phyloP scores from a whole-genome alignment of 2,329 filamentous ascomycete species.

The Escovopsis sp. region DNA sequence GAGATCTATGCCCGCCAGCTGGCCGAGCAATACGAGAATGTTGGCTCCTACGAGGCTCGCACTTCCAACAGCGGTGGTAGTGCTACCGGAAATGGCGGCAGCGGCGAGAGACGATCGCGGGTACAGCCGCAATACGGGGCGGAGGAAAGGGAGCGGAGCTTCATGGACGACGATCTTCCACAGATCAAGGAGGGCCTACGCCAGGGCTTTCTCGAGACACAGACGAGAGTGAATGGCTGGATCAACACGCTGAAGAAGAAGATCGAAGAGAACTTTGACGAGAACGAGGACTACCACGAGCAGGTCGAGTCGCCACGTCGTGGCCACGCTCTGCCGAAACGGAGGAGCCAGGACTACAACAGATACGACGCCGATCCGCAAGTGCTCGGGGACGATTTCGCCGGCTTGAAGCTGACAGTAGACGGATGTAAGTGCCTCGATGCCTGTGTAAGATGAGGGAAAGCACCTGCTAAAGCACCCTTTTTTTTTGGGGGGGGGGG shows the following conservation, averaged over 20 bases:
- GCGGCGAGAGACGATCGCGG: conserved; percentile 22
- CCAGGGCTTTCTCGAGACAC: conserved; percentile 90
- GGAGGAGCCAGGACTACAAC: conserved; percentile 74
- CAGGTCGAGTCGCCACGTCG: conserved; percentile 21
- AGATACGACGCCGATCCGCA: conserved; percentile 91
- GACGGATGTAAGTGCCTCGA: conserved; percentile 42
- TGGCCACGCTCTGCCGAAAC: conserved; percentile 45
- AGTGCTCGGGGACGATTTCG: conserved; percentile 81
- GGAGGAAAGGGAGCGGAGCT: conserved; percentile 58
- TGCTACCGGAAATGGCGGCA: conserved; percentile 7
- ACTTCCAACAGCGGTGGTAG: conserved; percentile 30
- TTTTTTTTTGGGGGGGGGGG: background rate
- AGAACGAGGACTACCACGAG: conserved; percentile 38
- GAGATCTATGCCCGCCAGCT: conserved; percentile 86
- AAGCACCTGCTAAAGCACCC: too few species aligned
- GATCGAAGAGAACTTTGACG: conserved; percentile 75
- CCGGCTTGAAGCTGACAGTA: conserved; percentile 46
- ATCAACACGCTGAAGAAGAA: conserved; percentile 84
- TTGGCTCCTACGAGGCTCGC: conserved; percentile 41
- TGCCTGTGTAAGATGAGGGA: background rate
- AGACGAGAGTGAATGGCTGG: conserved; percentile 85
- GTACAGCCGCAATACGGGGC: background rate
- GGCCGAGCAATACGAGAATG: conserved; percentile 72
- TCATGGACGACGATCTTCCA: conserved; percentile 90
- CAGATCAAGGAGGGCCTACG: conserved; percentile 84